Evolutionary conservation across 805 yeast species (phyloP).

Genomic region (Scheffersomyces stipitis): DNA sequence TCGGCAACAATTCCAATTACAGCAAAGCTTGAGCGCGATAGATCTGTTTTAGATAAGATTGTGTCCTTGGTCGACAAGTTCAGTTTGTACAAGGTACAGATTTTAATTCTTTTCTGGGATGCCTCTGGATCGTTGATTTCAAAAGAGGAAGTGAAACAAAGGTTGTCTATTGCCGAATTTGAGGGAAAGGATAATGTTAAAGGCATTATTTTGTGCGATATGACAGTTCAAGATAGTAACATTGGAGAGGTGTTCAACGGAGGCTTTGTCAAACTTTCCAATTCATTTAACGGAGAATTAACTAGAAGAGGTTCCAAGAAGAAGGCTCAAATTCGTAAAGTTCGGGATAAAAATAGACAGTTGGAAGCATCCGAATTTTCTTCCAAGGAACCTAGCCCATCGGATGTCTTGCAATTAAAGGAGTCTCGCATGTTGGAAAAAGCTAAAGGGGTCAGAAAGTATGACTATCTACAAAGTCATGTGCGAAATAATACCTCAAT

Average conservation of each 20-base stretch:
- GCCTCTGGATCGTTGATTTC: conserved; percentile 15
- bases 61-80: conserved; percentile 31
- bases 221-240: conserved; percentile 26
- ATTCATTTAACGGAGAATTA: conserved; percentile 26
- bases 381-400: conserved; percentile 2
- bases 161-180: conserved; percentile 14
- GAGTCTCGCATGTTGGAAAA: conserved; percentile 24
- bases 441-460: conserved; percentile 29
- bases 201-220: conserved; percentile 30
- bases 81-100: conserved; percentile 38
- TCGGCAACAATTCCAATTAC: conserved; percentile 13
- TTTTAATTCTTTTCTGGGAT: conserved; percentile 47
- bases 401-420: conserved; percentile 15
- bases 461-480: conserved; percentile 35
- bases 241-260: conserved; percentile 24
- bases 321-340: conserved; percentile 12
- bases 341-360: conserved; percentile 3
- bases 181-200: conserved; percentile 12
- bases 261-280: conserved; percentile 21
- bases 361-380: background rate
- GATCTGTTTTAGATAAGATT: conserved; percentile 33
- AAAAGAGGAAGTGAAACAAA: conserved; percentile 11
- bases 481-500: conserved; percentile 1
- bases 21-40: conserved; percentile 40
- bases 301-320: conserved; percentile 29